Evolutionary conservation across 345 rosid species (phyloP), one percentile per base, ranked within the genome.

Genomic region (Populus deltoides): DNA sequence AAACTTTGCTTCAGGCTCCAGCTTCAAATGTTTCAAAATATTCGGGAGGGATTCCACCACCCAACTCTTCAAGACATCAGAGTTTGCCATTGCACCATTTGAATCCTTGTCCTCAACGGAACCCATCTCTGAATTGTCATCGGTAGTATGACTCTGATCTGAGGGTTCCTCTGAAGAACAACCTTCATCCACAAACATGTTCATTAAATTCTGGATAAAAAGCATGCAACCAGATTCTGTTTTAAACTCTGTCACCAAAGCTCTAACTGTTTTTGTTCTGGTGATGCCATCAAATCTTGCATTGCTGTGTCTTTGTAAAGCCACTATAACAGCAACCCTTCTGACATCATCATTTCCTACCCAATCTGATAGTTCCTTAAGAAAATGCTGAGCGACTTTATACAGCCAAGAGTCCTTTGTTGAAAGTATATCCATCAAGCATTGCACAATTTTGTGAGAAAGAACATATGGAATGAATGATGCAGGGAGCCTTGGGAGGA

Each of bases 91-190:
- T 31, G 85, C 70, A 73, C 83, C 88, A 83, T 81, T 59, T 47
- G 91, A 86, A 77, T 92, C 97, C 85, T 89, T 96, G 78, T 92
- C 97, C 83, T 93, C 97, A 11, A 81, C 68, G 31, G 94, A 90
- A 49, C 94, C 97, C 73, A 91, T 88, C 85, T 93, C 99, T 25
- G 95, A 92, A 81, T 94, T 96, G 74, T 97, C 99, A 89, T 97
- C 99, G 20, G 98, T 96, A 75, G 99, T 93, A 87, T 95, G 98
- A 86, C 98, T 96, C 87, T 93, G 99, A 87, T 93, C 98, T 41
- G 98, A 97, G 71, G 98, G 92, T 83, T 94, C 94, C 80, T 90
- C 98, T 15, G 93, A 87, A 78, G 84, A 81, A 77, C 87, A 88
- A 65, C 88, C 88, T 77, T 89, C 97, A 86, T 97, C 98, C 71